These are phyloP conservation scores for Inga leiocalycina DNA, from an alignment of 306 rosid species.

Conservation along the genomic window DNA sequence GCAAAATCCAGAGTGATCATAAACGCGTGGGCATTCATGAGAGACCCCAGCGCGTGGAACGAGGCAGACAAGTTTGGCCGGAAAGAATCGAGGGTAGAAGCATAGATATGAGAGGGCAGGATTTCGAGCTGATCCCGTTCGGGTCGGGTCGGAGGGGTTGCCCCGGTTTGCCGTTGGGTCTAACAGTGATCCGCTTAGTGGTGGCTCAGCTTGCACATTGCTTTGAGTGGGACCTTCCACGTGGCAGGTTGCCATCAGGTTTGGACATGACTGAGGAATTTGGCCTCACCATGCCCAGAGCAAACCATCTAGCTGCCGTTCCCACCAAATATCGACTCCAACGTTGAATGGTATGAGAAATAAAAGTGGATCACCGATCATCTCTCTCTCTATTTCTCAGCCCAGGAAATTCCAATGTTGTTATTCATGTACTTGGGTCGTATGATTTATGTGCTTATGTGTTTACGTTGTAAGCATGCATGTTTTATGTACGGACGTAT, in stretches of 20 bases:
- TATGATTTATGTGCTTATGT: too few relatives aligned
- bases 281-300: slow-evolving; percentile 44
- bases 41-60: slow-evolving; percentile 38
- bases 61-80: slow-evolving; percentile 44
- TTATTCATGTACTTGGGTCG: background rate
- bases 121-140: slow-evolving; percentile 44
- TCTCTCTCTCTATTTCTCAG: background rate
- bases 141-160: slow-evolving; percentile 45
- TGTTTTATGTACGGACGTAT: background rate
- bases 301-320: slow-evolving; percentile 25
- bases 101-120: slow-evolving; percentile 37
- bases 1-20: slow-evolving; percentile 34
- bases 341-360: background rate
- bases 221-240: slow-evolving; percentile 44
- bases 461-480: background rate
- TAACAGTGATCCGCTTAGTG: slow-evolving; percentile 26
- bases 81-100: slow-evolving; percentile 43
- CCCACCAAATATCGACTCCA: slow-evolving; percentile 27
- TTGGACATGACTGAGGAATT: slow-evolving; percentile 47
- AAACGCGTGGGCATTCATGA: slow-evolving; percentile 45
- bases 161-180: slow-evolving; percentile 41
- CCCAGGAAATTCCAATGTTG: background rate
- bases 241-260: slow-evolving; percentile 13
- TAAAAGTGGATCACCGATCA: background rate
- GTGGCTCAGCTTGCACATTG: slow-evolving; percentile 48